These are phyloP conservation scores for Schizophyllum amplum DNA, from an alignment of 1,284 basidiomycete species.

Conservation along the genomic window DNA sequence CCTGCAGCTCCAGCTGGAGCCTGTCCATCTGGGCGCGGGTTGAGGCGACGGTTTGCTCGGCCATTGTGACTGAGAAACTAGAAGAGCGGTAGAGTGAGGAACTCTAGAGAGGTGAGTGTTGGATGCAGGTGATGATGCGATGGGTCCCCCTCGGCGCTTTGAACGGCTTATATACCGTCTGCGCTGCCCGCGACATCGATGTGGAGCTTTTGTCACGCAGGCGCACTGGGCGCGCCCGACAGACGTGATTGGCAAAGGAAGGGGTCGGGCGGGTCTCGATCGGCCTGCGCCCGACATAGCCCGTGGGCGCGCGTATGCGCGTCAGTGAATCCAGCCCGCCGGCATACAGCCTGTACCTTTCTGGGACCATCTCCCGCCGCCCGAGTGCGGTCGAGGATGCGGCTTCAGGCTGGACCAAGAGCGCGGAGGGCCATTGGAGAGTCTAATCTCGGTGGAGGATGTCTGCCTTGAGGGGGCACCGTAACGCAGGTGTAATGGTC, in stretches of 20 bases:
- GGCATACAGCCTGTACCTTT: not conserved
- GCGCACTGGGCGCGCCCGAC: not conserved
- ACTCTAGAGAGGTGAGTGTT: no score
- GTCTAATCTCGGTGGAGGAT: not conserved
- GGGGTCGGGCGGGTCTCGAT: not conserved
- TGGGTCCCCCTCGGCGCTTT: no score
- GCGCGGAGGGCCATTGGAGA: not conserved
- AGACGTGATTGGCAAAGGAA: not conserved
- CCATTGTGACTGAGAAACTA: conserved; percentile 13
- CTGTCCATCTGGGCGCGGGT: conserved; percentile 46
- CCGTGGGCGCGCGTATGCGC: not conserved
- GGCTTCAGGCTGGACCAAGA: not conserved
- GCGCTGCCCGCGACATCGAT: not conserved
- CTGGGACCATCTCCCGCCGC: not conserved
- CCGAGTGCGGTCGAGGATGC: not conserved
- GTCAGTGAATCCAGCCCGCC: not conserved
- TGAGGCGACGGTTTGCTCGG: conserved; percentile 18
- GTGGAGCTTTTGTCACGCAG: not conserved
- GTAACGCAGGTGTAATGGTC: not conserved
- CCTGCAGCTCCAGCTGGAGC: conserved; percentile 44
- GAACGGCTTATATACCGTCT: not conserved
- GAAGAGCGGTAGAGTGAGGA: not conserved
- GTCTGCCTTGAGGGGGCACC: not conserved
- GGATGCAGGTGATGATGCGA: no score
- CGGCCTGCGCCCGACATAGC: not conserved